phyloP scores from a whole-genome alignment of 2,329 filamentous ascomycete genomes.

The Trichophaea hybrida region DNA sequence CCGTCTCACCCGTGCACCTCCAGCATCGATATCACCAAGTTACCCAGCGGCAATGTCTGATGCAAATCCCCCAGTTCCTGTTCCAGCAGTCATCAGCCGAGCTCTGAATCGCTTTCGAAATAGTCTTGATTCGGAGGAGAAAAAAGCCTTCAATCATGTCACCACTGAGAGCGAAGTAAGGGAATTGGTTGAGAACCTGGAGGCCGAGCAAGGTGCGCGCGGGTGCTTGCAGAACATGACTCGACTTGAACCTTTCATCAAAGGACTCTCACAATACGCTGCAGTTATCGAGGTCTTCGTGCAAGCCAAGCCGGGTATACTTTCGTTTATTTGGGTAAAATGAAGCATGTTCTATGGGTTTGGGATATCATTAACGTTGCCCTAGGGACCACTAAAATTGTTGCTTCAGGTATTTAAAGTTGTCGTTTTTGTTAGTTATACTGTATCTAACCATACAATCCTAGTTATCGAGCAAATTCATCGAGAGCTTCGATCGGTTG shows the following conservation, averaged over 20 bases:
- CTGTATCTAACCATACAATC: background rate
- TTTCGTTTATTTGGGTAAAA: constrained; percentile 10
- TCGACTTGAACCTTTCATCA: constrained; percentile 8
- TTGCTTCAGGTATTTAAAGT: background rate
- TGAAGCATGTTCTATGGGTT: too few relatives aligned
- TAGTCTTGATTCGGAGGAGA: constrained; percentile 5
- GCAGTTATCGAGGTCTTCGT: constrained; percentile 14
- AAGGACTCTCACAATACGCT: constrained; percentile 8
- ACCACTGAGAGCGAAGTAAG: constrained; percentile 8
- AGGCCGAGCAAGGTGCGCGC: constrained; percentile 6
- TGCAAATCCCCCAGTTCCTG: background rate
- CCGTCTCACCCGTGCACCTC: background rate
- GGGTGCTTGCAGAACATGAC: constrained; percentile 5
- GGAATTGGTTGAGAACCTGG: constrained; percentile 1
- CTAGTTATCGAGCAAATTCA: constrained; percentile 11
- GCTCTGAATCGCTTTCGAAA: constrained; percentile 1
- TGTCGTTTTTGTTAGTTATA: background rate
- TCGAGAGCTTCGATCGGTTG: constrained; percentile 13
- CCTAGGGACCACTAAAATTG: background rate
- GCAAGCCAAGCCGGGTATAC: constrained; percentile 10
- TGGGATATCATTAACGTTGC: background rate
- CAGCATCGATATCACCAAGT: background rate
- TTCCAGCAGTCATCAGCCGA: background rate
- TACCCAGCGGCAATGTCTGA: background rate
- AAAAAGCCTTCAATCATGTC: constrained; percentile 1